phyloP scores from a whole-genome alignment of 1,139 yeast genomes.

The Kluyveromyces marxianus region DNA sequence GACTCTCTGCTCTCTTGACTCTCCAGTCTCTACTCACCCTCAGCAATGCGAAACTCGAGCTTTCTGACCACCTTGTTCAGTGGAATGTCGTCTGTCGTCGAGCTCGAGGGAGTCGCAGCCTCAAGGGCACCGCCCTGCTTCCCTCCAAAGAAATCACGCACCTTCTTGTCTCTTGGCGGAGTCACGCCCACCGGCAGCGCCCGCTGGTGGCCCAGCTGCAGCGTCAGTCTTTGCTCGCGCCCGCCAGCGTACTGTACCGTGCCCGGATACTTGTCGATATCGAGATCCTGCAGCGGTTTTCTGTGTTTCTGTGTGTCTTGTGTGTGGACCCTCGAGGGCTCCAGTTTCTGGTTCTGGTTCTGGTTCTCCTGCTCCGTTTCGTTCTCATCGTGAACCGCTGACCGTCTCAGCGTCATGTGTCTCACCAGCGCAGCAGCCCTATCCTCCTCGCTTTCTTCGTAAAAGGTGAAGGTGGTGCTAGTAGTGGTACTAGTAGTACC shows the following conservation, averaged over 20 bases:
- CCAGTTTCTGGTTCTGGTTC: not conserved
- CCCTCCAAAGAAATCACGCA: conserved; percentile 13
- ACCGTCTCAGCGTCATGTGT: conserved; percentile 12
- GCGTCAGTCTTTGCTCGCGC: conserved; percentile 10
- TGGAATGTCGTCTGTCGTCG: conserved; percentile 19
- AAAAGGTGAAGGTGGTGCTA: conserved; percentile 11
- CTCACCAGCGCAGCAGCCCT: conserved; percentile 13
- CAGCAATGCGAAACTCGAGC: conserved; percentile 14
- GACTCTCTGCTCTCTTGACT: not conserved
- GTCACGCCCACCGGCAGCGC: conserved; percentile 17
- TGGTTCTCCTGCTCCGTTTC: conserved; percentile 15
- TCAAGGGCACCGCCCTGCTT: not conserved
- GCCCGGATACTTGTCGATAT: conserved; percentile 16
- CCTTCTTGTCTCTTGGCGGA: conserved; percentile 18
- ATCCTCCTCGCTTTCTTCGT: conserved; percentile 19
- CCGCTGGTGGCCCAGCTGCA: conserved; percentile 13
- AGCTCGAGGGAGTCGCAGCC: conserved; percentile 6
- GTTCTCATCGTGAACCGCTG: conserved; percentile 14
- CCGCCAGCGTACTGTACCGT: conserved; percentile 12
- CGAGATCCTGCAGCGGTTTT: conserved; percentile 15
- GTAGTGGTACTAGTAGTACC: not conserved
- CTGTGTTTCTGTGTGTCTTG: conserved; percentile 3
- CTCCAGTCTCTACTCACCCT: conserved; percentile 8
- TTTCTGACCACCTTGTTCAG: conserved; percentile 17
- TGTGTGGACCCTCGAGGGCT: conserved; percentile 7